Evolutionary conservation across 148 eudicot species (phyloP), one percentile per base, ranked within the genome.

Genomic region (Silene uniflora): DNA sequence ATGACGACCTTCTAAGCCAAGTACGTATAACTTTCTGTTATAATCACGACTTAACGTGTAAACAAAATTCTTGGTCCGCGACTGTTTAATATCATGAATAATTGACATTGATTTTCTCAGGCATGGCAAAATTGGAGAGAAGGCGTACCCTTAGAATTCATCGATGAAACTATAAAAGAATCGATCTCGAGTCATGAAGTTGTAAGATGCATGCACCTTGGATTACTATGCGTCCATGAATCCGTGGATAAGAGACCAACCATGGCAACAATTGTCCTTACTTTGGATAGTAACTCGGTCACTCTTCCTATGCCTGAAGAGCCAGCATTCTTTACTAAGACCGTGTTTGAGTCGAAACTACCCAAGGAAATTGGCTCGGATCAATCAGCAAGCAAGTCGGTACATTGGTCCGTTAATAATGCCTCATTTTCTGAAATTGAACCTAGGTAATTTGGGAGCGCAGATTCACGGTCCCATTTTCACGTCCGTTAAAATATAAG

Each of bases 141-240:
- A n/a, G n/a, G n/a, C n/a, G n/a, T n/a, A n/a, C n/a, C n/a, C n/a
- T n/a, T n/a, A n/a, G n/a, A n/a, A n/a, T n/a, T n/a, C n/a, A n/a
- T n/a, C n/a, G n/a, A n/a, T n/a, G n/a, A n/a, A n/a, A n/a, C n/a
- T n/a, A n/a, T n/a, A n/a, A n/a, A n/a, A n/a, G n/a, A n/a, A n/a
- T n/a, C n/a, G n/a, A n/a, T n/a, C n/a, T n/a, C n/a, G n/a, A n/a
- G n/a, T n/a, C n/a, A n/a, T n/a, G n/a, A n/a, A n/a, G n/a, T n/a
- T n/a, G n/a, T n/a, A n/a, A n/a, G n/a, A n/a, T n/a, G n/a, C n/a
- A n/a, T n/a, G n/a, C n/a, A 85, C 19, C 73, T 85, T 23, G 86
- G 84, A 1, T 73, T 87, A 46, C 67, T 87, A 68, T 89, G 91
- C 6, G 85, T 86, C 6, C 91, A 83, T 71, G 79, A 83, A 11